Conservation (phyloP, 371 early-diverging fungal species). For the Amoeboaphelidium occidentale region DNA sequence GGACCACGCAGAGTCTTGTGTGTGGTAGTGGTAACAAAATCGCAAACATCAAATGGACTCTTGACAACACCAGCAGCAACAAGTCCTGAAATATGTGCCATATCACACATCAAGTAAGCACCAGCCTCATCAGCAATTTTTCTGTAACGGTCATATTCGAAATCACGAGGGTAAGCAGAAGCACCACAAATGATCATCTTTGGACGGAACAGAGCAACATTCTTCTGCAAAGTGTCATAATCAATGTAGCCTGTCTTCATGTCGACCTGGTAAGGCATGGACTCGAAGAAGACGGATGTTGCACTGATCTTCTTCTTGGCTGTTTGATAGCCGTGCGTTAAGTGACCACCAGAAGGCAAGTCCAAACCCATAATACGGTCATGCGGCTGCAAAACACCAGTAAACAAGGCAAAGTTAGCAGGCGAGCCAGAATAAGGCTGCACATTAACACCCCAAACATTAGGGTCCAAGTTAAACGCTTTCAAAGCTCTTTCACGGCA, state of each 20-base stretch:
- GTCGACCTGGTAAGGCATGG: constrained; percentile 10
- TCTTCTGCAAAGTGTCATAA: constrained; percentile 9
- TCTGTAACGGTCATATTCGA: constrained; percentile 12
- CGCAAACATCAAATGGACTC: constrained; percentile 16
- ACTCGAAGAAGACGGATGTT: constrained; percentile 11
- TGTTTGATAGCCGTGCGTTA: constrained; percentile 18
- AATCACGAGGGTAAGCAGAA: constrained; percentile 14
- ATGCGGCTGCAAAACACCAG: constrained; percentile 10
- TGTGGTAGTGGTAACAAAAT: constrained; percentile 19
- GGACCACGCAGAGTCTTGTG: constrained; percentile 19
- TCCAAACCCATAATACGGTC: constrained; percentile 18
- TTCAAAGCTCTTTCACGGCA: constrained; percentile 11
- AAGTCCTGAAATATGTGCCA: constrained; percentile 25
- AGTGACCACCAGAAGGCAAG: constrained; percentile 15
- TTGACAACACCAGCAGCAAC: constrained; percentile 10
- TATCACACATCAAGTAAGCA: constrained; percentile 34
- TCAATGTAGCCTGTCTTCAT: constrained; percentile 11
- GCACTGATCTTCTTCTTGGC: constrained; percentile 13
- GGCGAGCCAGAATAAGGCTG: constrained; percentile 14
- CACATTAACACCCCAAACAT: constrained; percentile 16
- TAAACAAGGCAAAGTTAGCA: constrained; percentile 16
- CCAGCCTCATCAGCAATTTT: constrained; percentile 26
- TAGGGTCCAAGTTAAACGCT: constrained; percentile 11
- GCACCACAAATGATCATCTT: constrained; percentile 16
- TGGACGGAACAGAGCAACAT: constrained; percentile 9